phyloP scores from a whole-genome alignment of 768 basidiomycete genomes.

The Russula ochroleuca region DNA sequence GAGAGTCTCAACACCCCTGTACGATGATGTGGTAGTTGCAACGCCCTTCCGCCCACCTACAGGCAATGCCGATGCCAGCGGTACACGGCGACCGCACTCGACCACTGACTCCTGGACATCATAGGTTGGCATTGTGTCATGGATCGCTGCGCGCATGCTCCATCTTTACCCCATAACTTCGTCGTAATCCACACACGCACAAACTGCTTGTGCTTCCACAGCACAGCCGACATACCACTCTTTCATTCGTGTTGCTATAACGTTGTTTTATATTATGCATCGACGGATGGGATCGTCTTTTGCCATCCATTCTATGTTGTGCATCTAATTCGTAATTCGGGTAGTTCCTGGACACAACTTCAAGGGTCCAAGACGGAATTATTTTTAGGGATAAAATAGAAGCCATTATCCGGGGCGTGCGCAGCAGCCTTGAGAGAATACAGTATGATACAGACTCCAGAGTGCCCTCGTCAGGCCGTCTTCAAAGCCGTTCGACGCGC shows the following conservation, averaged over 20 bases:
- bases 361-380: slow-evolving; percentile 1
- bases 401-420: background rate
- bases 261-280: slow-evolving; percentile 32
- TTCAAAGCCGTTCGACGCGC: slow-evolving; percentile 33
- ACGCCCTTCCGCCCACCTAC: slow-evolving; percentile 10
- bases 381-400: slow-evolving; percentile 5
- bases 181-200: slow-evolving; percentile 7
- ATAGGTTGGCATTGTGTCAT: slow-evolving; percentile 7
- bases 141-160: slow-evolving; percentile 18
- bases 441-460: background rate
- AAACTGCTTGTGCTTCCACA: background rate
- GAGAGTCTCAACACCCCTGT: slow-evolving; percentile 10
- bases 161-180: slow-evolving; percentile 20
- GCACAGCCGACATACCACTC: slow-evolving; percentile 15
- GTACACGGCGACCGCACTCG: slow-evolving; percentile 23
- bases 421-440: slow-evolving; percentile 2
- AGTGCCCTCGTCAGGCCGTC: background rate
- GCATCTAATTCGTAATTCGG: slow-evolving; percentile 2
- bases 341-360: background rate
- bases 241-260: slow-evolving; percentile 26
- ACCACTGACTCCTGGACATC: slow-evolving; percentile 18
- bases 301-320: slow-evolving; percentile 13
- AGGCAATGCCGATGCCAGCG: slow-evolving; percentile 12
- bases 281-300: slow-evolving; percentile 13
- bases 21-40: slow-evolving; percentile 20